Percentiles rank a stretch among this genome's conserved stretches.
These are phyloP conservation scores for Inosperma sp. DNA, from an alignment of 768 basidiomycete species.

Conservation along the genomic window DNA sequence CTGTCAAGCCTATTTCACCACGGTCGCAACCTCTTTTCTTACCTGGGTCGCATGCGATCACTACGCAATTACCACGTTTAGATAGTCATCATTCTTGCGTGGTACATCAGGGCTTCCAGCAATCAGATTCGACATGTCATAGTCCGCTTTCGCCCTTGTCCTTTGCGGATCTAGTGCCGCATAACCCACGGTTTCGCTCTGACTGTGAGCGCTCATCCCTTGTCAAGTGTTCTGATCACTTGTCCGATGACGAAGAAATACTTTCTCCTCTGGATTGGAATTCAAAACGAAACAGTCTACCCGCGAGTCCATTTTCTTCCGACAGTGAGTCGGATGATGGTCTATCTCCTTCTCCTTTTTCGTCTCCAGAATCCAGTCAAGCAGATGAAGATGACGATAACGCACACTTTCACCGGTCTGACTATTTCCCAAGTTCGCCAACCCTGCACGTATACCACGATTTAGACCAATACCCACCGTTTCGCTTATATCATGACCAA, in stretches of 20 bases:
- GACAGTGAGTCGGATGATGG: conserved; percentile 20
- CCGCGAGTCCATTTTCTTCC: conserved; percentile 13
- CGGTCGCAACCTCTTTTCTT: too few relatives aligned
- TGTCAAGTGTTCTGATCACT: not conserved
- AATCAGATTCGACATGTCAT: not conserved
- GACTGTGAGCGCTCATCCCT: not conserved
- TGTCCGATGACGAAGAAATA: conserved; percentile 2
- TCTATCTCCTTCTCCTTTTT: conserved; percentile 12
- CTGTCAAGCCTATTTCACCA: too few relatives aligned
- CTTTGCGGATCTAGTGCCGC: too few relatives aligned
- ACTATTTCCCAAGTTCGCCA: not conserved
- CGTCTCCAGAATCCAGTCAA: conserved; percentile 8
- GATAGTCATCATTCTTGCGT: too few relatives aligned
- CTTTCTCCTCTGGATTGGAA: conserved; percentile 13
- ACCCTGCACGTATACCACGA: conserved; percentile 9
- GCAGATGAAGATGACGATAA: conserved; percentile 6
- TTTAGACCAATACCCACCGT: conserved; percentile 20
- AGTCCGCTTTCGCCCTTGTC: not conserved
- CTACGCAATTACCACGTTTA: too few relatives aligned
- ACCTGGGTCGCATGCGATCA: too few relatives aligned
- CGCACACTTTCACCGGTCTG: conserved; percentile 9
- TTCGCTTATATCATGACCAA: not conserved
- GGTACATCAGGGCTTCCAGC: too few relatives aligned
- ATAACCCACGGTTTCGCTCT: not conserved
- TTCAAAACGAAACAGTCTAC: not conserved